Percentiles rank a stretch among this genome's conserved stretches.
Evolutionary conservation across 1,284 basidiomycete species (phyloP).

Genomic region (Puccinia horiana): DNA sequence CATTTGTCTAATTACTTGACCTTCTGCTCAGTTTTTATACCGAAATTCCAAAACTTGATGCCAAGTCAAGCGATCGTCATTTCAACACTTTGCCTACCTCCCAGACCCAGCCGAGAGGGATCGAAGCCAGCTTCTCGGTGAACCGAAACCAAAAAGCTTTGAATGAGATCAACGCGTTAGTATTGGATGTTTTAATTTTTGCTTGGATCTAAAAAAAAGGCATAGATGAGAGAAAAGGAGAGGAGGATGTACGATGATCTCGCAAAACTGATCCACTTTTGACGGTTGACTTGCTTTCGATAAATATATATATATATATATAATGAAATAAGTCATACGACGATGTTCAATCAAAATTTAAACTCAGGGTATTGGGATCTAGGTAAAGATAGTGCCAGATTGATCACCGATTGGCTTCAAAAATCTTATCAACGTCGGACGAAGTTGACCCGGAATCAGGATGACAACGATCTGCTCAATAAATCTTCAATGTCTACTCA

Average conservation of each 20-base stretch:
- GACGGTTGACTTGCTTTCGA: not conserved
- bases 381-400: constrained; percentile 16
- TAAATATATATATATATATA: too few relatives aligned
- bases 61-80: constrained; percentile 21
- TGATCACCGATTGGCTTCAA: constrained; percentile 37
- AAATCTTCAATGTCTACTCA: not conserved
- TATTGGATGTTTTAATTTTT: constrained; percentile 2
- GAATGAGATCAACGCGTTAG: constrained; percentile 40
- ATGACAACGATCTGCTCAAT: not conserved
- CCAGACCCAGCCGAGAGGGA: constrained; percentile 4
- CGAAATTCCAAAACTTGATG: constrained; percentile 32
- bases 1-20: not conserved
- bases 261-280: not conserved
- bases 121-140: constrained; percentile 4
- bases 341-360: constrained; percentile 42
- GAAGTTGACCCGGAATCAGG: not conserved
- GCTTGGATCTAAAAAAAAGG: not conserved
- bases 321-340: constrained; percentile 25
- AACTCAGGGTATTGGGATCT: constrained; percentile 41
- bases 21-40: constrained; percentile 32
- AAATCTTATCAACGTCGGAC: constrained; percentile 19
- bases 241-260: not conserved
- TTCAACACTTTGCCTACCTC: constrained; percentile 34
- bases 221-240: too few relatives aligned
- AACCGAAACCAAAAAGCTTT: constrained; percentile 31